Evolutionary conservation across 2,329 filamentous ascomycete genomes (phyloP), one percentile per base, ranked within the genome.

Genomic region (Fusarium sororula): DNA sequence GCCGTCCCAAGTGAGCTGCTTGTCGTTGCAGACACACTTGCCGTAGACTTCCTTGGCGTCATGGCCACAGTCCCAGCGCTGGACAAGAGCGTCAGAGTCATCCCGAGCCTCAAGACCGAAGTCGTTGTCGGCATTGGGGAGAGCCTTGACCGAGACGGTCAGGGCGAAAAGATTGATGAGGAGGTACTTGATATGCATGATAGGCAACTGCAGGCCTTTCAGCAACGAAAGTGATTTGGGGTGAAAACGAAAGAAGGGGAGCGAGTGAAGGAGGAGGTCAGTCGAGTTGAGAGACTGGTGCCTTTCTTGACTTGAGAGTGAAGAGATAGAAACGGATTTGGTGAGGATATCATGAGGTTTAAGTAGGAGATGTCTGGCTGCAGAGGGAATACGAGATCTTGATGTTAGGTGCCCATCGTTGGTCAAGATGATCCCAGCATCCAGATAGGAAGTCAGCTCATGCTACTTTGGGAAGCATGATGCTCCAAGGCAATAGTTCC

Each of bases 141-240:
- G 56, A 24, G 74, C 74, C 67, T 74, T 75, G 68, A 75, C 74
- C 41, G 74, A 61, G 41, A 74, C 59, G 64, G 74, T 12, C 66
- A 74, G 30, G 38, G 70, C 73, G 32, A 74, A 42, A 26, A 74
- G 51, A 64, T 74, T 76, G 70, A 74, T 37, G 38, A 75, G 28
- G 17, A 75, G 55, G 28, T 74, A 53, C 28, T 76, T 75, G 63
- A 76, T 61, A 68, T 74, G 73, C 73, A 75, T 75, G 58, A 47
- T 70, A 64, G 73, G 73, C 73, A 65, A 59, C 47, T 64, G 55
- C 28, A 56, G 39, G 66, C 72, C 72, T 68, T 74, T 75, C 63
- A 62, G 54, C 62, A 70, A 50, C 50, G 63, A 74, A 59, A 57
- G 66, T 70, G 37, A 7, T 39, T 41, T 58, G 26, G 11, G 57